Evolutionary conservation across 805 yeast species (phyloP).

Genomic region (Schwanniomyces sp.): DNA sequence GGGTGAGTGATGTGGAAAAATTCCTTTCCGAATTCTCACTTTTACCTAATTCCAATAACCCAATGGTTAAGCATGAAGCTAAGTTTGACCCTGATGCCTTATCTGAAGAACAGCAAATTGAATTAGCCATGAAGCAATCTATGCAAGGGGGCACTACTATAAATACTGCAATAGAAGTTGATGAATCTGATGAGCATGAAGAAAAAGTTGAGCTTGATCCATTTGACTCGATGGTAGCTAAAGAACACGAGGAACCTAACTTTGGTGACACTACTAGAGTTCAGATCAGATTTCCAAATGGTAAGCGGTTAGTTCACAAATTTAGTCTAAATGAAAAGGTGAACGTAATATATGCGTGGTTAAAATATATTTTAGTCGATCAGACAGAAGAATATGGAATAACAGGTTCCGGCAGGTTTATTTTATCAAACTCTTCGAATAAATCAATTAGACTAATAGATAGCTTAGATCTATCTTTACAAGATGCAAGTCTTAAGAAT

Average conservation of each 20-base stretch:
- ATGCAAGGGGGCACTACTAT: slow-evolving; percentile 32
- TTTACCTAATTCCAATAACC: slow-evolving; percentile 63
- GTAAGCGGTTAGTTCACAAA: slow-evolving; percentile 63
- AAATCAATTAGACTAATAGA: slow-evolving; percentile 54
- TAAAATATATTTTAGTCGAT: slow-evolving; percentile 57
- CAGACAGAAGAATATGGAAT: slow-evolving; percentile 53
- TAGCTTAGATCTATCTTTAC: slow-evolving; percentile 58
- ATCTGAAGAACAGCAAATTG: slow-evolving; percentile 83
- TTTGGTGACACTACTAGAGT: slow-evolving; percentile 63
- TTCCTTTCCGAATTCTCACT: slow-evolving; percentile 68
- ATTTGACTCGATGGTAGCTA: slow-evolving; percentile 50
- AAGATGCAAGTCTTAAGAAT: slow-evolving; percentile 76
- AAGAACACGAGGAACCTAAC: slow-evolving; percentile 65
- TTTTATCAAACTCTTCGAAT: slow-evolving; percentile 32
- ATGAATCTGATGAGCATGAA: slow-evolving; percentile 12
- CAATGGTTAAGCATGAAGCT: slow-evolving; percentile 59
- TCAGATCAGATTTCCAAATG: slow-evolving; percentile 83
- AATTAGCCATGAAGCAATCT: slow-evolving; percentile 70
- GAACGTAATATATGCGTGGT: slow-evolving; percentile 56
- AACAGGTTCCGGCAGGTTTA: slow-evolving; percentile 31
- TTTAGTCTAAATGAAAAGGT: slow-evolving; percentile 62
- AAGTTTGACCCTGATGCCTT: slow-evolving; percentile 62
- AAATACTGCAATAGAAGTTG: slow-evolving; percentile 24
- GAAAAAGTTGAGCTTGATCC: slow-evolving; percentile 29
- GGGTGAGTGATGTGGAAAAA: slow-evolving; percentile 66